These are phyloP conservation scores for Ustilago shanxiensis DNA, from an alignment of 1,284 basidiomycete species.

Conservation along the genomic window DNA sequence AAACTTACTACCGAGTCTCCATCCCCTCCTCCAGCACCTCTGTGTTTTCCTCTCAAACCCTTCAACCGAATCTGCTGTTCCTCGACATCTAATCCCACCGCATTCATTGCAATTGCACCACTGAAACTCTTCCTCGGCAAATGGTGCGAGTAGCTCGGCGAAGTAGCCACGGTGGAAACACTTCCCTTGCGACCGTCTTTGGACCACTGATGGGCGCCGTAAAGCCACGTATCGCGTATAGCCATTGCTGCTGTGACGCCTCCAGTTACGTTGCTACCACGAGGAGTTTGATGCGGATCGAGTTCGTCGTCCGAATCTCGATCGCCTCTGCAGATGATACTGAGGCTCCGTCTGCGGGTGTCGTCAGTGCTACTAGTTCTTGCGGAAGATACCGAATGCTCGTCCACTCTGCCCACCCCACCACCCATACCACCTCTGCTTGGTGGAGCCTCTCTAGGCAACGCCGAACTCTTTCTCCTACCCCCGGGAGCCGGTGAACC, in stretches of 20 bases:
- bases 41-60: background rate
- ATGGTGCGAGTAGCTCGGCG: background rate
- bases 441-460: constrained; percentile 3
- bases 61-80: constrained; percentile 11
- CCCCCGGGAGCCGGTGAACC: background rate
- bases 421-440: background rate
- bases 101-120: background rate
- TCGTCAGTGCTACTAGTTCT: background rate
- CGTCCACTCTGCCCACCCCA: constrained; percentile 9
- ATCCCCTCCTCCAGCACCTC: constrained; percentile 11
- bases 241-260: constrained; percentile 34
- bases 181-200: constrained; percentile 28
- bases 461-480: constrained; percentile 18
- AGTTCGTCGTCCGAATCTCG: constrained; percentile 20
- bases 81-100: constrained; percentile 24
- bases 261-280: background rate
- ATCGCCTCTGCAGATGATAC: constrained; percentile 31
- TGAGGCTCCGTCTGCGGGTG: constrained; percentile 17
- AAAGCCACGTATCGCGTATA: constrained; percentile 41
- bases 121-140: constrained; percentile 15
- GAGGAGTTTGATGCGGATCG: background rate
- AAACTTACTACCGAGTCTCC: constrained; percentile 22
- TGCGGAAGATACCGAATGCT: constrained; percentile 1
- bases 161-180: constrained; percentile 17
- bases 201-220: constrained; percentile 23